Percentiles rank a stretch among this genome's conserved stretches.
Conservation (phyloP, 495 filamentous ascomycete genomes). For the Hypomontagnella monticulosa region DNA sequence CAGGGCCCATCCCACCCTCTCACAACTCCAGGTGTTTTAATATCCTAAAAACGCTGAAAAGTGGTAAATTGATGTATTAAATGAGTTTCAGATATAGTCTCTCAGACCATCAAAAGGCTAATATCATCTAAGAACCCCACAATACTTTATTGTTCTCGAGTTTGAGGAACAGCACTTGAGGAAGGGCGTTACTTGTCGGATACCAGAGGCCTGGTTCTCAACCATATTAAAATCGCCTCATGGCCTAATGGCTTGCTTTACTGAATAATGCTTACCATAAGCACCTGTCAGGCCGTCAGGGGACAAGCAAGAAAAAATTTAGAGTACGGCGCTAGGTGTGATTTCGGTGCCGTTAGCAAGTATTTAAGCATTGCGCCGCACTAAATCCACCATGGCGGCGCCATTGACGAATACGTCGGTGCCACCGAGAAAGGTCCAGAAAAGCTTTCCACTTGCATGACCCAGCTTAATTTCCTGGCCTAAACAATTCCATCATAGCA, state of each 20-base stretch:
- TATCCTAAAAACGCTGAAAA: too few species aligned
- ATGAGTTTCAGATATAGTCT: too few species aligned
- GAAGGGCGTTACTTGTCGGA: neutral
- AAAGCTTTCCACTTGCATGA: neutral
- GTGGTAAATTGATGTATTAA: too few species aligned
- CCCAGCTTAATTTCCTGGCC: neutral
- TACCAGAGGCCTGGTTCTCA: too few species aligned
- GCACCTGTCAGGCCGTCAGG: too few species aligned
- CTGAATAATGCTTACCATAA: neutral
- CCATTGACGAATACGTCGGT: conserved; percentile 4
- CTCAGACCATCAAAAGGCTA: too few species aligned
- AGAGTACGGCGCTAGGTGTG: neutral
- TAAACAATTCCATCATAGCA: neutral
- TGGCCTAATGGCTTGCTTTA: neutral
- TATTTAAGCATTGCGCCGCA: conserved; percentile 1
- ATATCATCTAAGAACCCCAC: too few species aligned
- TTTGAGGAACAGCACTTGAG: too few species aligned
- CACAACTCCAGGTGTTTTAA: too few species aligned
- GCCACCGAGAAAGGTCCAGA: conserved; percentile 21
- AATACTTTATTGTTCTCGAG: too few species aligned
- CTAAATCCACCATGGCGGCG: conserved; percentile 13
- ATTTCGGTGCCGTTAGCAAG: neutral
- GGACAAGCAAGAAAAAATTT: neutral
- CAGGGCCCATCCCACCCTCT: too few species aligned
- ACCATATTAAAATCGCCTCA: neutral